Percentiles rank a stretch among this genome's conserved stretches.
These are phyloP conservation scores for Rossbeevera mucosa DNA, from an alignment of 768 basidiomycete species.

Conservation along the genomic window DNA sequence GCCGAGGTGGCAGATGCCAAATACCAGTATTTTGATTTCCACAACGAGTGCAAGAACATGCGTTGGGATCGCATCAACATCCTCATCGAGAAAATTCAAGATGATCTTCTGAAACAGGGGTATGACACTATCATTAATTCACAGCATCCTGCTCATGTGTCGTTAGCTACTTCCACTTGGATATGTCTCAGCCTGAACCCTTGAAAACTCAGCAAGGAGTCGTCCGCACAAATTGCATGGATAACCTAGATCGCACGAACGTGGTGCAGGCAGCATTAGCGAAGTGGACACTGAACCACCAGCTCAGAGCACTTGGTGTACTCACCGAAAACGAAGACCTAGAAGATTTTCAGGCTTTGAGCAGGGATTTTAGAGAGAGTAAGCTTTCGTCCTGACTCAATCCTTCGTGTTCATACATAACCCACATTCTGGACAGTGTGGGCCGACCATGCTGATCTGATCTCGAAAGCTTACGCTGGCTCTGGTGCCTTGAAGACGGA, in stretches of 20 bases:
- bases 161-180: slow-evolving; percentile 73
- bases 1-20: slow-evolving; percentile 61
- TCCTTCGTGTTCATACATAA: neutral
- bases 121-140: slow-evolving; percentile 22
- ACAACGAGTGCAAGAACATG: slow-evolving; percentile 90
- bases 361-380: slow-evolving; percentile 86
- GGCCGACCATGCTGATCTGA: slow-evolving; percentile 93
- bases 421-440: slow-evolving; percentile 59
- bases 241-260: slow-evolving; percentile 93
- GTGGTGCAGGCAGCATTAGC: slow-evolving; percentile 92
- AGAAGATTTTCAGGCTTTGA: slow-evolving; percentile 77
- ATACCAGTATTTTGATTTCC: slow-evolving; percentile 97
- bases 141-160: slow-evolving; percentile 5
- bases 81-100: slow-evolving; percentile 70
- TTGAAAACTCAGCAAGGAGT: slow-evolving; percentile 65
- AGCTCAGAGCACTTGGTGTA: slow-evolving; percentile 71
- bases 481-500: slow-evolving; percentile 96
- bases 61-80: slow-evolving; percentile 89
- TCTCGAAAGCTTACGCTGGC: slow-evolving; percentile 88
- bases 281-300: slow-evolving; percentile 75
- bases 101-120: slow-evolving; percentile 69
- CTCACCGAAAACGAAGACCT: slow-evolving; percentile 65
- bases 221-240: slow-evolving; percentile 97
- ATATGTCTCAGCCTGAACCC: slow-evolving; percentile 42
- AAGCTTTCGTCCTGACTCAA: slow-evolving; percentile 26